Evolutionary conservation across 148 eudicot genomes (phyloP), one percentile per base, ranked within the genome.

Genomic region (Salicornia ramosissima): DNA sequence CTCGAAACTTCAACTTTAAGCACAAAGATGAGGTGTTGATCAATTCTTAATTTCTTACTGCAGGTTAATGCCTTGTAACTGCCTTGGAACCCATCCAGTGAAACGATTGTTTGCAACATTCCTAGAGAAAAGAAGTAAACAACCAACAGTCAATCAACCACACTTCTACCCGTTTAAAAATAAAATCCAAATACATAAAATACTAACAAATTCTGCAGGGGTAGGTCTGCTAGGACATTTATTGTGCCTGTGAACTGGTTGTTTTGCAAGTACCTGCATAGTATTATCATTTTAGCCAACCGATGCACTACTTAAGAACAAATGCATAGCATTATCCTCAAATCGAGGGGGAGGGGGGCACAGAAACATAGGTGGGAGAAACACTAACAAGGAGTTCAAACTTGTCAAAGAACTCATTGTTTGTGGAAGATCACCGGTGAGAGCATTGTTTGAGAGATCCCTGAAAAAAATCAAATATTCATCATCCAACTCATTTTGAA

Each of bases 171-270:
- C 13, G 24, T 58, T 4, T 9, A 19, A 9, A 13, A 18, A 33
- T 8, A 28, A 18, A 25, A 21, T 69, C 51, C 18, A 24, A 10
- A 22, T 6, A 52, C 28, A 36, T 40, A 69, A 49, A 18, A 51
- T 72, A 83, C 97, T 86, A 65, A 94, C 98, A 94, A 81, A 68
- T 81, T 87, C 34, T 84, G 33, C 65, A 94, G 96, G 54, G 97
- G 92, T 71, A 94, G 84, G 79, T 71, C 80, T 18, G 89, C 97
- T 67, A 90, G 92, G 77, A 87, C 92, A 72, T 94, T 82, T 61
- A 94, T 86, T 30, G 96, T 79, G 75, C 98, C 98, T 10, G 97
- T 87, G 79, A 94, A 94, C 76, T 94, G 96, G 78, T 94, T 94
- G 83, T 88, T 90, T 77, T 94, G 88, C 81, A 94, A 75, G 67